Percentiles rank a stretch among this genome's conserved stretches.
Evolutionary conservation across 2,329 filamentous ascomycete genomes (phyloP).

Genomic region (Colletotrichum phormii): DNA sequence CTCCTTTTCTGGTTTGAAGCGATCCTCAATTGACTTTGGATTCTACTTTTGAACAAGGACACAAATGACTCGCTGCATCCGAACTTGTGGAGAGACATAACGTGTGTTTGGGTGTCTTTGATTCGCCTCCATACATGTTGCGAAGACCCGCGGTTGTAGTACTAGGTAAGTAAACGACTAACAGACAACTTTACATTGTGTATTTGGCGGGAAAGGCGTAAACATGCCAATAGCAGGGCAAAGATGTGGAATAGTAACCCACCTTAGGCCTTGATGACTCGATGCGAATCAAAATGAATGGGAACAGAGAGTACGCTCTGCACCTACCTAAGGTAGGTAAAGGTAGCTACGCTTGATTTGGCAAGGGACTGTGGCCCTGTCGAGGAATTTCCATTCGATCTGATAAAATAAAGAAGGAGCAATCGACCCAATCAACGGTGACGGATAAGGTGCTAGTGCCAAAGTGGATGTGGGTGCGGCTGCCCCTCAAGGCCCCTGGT

Average conservation of each 20-base stretch:
- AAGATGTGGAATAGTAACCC: background rate
- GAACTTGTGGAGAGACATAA: background rate
- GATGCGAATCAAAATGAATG: background rate
- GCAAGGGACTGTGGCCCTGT: conserved; percentile 21
- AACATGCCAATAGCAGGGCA: background rate
- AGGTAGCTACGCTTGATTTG: conserved; percentile 11
- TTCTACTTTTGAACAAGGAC: background rate
- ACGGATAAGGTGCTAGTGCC: conserved; percentile 13
- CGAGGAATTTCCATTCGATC: conserved; percentile 26
- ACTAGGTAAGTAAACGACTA: background rate
- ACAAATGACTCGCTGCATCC: conserved; percentile 5
- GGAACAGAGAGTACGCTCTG: background rate
- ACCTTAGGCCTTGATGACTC: background rate
- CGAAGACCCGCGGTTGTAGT: background rate
- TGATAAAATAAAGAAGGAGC: conserved; percentile 7
- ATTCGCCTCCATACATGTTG: background rate
- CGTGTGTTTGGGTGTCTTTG: background rate
- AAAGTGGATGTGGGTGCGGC: conserved; percentile 32
- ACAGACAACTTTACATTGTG: background rate
- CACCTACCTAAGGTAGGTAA: background rate
- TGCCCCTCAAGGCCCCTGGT: conserved; percentile 1
- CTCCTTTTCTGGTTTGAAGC: background rate
- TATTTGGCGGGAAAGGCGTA: background rate
- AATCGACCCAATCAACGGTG: conserved; percentile 20
- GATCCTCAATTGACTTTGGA: background rate